Evolutionary conservation across 768 basidiomycete species (phyloP), one percentile per base, ranked within the genome.

Genomic region (Kwoniella sp.): DNA sequence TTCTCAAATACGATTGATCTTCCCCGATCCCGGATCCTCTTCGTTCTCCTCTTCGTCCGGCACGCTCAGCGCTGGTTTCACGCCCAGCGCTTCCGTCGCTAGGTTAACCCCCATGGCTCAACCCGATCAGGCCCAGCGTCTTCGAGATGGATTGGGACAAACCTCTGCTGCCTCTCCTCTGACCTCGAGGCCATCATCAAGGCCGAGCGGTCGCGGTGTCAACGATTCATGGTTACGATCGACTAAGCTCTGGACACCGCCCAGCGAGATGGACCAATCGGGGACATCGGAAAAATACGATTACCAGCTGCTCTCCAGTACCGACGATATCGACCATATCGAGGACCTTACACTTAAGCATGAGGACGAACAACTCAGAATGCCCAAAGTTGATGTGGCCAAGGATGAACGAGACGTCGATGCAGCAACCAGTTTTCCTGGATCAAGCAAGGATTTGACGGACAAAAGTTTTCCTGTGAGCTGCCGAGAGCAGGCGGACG

Each of bases 1-100:
- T 19, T 63, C 63, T 19, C 57, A 50, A 15, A 64, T 68, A n/a
- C 48, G 54, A 7, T 54, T 68, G 22, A 68, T 68, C 46, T 60
- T 63, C 53, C 67, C 67, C 19, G 66, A 61, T 27, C 60, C 55
- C 10, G 61, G 26, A 26, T 27, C 33, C 1, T 67, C 62, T 1
- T 67, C 62, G 13, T 62, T 62, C 29, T 47, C 66, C 27, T 36
- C 62, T 24, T 53, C 56, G 2, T 64, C 62, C 19, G 55, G 55
- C 22, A 57, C 62, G 8, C 25, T 63, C 27, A 64, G 56, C 25
- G 63, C 29, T n/a, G 60, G 51, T 13, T 40, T 55, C n/a, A 67
- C 66, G 1, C 65, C 65, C 0, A 58, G 26, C 27, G 65, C 55
- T 15, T 61, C 60, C 5, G 25, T 58, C 40, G 29, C 21, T n/a